Conservation (phyloP, 176 grass and related monocot species). For the Carex parvula region DNA sequence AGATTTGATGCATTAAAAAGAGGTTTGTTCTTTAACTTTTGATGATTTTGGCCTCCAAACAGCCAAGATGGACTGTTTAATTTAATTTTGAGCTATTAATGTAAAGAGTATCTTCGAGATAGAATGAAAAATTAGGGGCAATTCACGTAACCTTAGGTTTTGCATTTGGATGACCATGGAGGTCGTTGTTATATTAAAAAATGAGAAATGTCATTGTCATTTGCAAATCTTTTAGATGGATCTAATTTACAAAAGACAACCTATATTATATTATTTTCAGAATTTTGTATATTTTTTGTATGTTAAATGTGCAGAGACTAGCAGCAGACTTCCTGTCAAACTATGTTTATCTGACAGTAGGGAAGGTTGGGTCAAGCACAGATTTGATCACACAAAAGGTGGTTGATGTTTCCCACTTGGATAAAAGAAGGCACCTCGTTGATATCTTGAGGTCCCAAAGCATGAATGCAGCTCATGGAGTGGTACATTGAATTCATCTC, state of each 20-base stretch:
- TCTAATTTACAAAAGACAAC: background rate
- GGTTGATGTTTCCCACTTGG: constrained; percentile 48
- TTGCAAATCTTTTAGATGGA: background rate
- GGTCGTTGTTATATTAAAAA: background rate
- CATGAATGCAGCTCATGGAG: constrained; percentile 29
- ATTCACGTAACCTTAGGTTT: background rate
- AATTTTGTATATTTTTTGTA: background rate
- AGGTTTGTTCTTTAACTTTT: background rate
- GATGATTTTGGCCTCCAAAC: background rate
- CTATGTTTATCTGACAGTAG: constrained; percentile 78
- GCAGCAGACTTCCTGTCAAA: constrained; percentile 72
- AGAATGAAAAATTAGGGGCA: background rate
- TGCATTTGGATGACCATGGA: background rate
- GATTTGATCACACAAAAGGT: constrained; percentile 73
- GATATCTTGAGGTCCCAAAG: constrained; percentile 48
- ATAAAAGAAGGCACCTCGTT: constrained; percentile 59
- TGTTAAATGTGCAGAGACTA: constrained; percentile 38
- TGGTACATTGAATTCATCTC: constrained; percentile 37
- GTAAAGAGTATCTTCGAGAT: background rate
- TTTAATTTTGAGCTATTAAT: background rate
- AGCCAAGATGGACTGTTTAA: background rate
- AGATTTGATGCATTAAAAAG: background rate
- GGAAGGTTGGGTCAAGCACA: constrained; percentile 77
- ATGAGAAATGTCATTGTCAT: background rate
- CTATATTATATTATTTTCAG: background rate